Percentiles rank a stretch among this genome's conserved stretches.
Conservation (phyloP, 1,284 basidiomycete species). For the Fistulinella cinereoalba region DNA sequence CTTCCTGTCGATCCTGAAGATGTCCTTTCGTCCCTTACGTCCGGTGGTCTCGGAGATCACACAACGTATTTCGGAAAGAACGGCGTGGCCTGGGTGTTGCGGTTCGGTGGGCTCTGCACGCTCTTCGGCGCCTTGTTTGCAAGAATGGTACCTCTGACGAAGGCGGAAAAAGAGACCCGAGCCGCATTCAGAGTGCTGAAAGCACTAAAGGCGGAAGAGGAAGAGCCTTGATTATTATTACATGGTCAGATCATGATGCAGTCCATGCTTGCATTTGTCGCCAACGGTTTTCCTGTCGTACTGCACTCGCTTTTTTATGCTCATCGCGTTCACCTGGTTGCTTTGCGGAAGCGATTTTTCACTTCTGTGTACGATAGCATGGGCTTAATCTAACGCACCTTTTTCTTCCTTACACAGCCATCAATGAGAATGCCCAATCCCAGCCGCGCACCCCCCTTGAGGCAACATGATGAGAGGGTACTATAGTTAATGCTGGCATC, state of each 20-base stretch:
- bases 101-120: conserved; percentile 87
- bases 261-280: conserved; percentile 13
- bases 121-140: conserved; percentile 71
- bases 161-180: conserved; percentile 85
- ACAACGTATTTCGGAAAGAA: conserved; percentile 74
- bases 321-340: conserved; percentile 2
- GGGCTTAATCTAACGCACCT: background rate
- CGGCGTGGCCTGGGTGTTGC: conserved; percentile 90
- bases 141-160: conserved; percentile 80
- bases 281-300: background rate
- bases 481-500: conserved; percentile 46
- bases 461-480: conserved; percentile 56
- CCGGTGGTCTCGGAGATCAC: conserved; percentile 35
- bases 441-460: conserved; percentile 41
- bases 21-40: conserved; percentile 4
- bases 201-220: conserved; percentile 57
- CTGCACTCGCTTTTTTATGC: conserved; percentile 7
- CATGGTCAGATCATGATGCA: conserved; percentile 1
- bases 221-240: conserved; percentile 38
- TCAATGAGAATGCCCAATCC: conserved; percentile 55
- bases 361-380: conserved; percentile 6
- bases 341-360: background rate
- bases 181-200: conserved; percentile 77
- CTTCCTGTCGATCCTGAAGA: conserved; percentile 24
- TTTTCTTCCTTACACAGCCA: conserved; percentile 19